These are phyloP conservation scores for Trichoderma parareesei DNA, from an alignment of 495 filamentous ascomycete genomes.

Conservation along the genomic window DNA sequence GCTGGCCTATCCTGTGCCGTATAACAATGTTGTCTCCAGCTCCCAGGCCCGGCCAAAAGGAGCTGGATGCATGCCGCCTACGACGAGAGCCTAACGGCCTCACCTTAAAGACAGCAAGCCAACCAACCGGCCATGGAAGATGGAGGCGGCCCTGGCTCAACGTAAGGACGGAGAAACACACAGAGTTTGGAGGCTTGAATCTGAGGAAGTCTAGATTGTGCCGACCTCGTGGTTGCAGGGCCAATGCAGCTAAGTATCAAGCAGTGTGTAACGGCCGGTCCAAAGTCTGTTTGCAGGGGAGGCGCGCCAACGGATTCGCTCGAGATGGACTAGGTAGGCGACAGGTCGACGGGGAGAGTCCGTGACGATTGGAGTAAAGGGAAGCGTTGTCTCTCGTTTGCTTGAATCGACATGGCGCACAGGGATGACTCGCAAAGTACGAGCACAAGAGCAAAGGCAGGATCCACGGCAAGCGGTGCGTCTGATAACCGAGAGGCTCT, in stretches of 20 bases:
- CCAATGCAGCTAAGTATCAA: neutral
- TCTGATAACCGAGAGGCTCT: too few species aligned
- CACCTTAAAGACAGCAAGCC: neutral
- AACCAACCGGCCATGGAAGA: neutral
- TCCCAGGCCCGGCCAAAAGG: neutral
- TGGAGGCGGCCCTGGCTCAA: neutral
- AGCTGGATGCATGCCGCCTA: neutral
- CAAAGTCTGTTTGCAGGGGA: neutral
- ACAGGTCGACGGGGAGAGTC: neutral
- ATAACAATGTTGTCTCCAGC: neutral
- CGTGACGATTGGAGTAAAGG: neutral
- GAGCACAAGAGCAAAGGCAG: too few species aligned
- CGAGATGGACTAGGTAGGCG: neutral
- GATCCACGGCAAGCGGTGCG: too few species aligned
- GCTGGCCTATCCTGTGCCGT: neutral
- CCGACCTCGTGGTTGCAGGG: neutral
- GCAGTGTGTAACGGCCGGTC: neutral
- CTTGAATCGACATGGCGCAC: too few species aligned
- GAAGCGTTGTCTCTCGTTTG: too few species aligned
- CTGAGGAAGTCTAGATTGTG: neutral
- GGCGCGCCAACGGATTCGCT: neutral
- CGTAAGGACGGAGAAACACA: neutral
- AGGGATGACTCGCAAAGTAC: too few species aligned
- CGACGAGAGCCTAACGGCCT: constrained; percentile 1
- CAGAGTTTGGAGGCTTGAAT: neutral